Conservation (phyloP, 208 protist genomes). For the Acanthamoeba castellanii region DNA sequence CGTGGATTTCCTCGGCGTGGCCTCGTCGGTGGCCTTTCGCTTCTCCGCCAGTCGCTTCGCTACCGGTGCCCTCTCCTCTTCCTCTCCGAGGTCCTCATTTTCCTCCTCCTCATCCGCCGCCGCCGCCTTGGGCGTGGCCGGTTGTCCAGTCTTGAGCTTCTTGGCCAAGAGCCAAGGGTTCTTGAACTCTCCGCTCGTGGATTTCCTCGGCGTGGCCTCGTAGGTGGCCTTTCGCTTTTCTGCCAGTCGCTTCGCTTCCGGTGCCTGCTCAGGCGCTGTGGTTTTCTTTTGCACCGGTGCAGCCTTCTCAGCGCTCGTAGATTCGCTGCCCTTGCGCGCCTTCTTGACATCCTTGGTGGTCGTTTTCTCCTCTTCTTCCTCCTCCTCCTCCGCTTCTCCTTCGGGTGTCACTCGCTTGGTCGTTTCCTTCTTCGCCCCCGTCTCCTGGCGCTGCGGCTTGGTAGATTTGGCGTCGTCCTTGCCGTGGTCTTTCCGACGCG, state of each 20-base stretch:
- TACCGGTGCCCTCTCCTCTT: background rate
- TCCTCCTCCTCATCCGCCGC: background rate
- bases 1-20: background rate
- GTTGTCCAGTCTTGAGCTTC: background rate
- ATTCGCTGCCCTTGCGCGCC: background rate
- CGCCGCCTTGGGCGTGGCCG: background rate
- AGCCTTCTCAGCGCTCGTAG: background rate
- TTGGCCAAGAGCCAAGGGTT: background rate
- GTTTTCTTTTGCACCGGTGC: background rate
- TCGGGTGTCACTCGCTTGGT: background rate
- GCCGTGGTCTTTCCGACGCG: background rate
- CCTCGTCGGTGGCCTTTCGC: background rate
- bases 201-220: background rate
- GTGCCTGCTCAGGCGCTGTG: background rate
- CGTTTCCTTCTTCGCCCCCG: background rate
- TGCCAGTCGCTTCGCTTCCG: background rate
- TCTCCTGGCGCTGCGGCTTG: background rate
- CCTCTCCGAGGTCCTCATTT: background rate
- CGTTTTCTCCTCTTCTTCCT: background rate
- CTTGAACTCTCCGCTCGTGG: background rate
- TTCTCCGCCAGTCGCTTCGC: background rate
- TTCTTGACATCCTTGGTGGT: background rate
- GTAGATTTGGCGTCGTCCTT: background rate
- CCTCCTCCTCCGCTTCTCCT: background rate
- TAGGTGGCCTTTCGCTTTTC: background rate